phyloP scores from a whole-genome alignment of 2,329 filamentous ascomycete species.

The Colletotrichum navitas region DNA sequence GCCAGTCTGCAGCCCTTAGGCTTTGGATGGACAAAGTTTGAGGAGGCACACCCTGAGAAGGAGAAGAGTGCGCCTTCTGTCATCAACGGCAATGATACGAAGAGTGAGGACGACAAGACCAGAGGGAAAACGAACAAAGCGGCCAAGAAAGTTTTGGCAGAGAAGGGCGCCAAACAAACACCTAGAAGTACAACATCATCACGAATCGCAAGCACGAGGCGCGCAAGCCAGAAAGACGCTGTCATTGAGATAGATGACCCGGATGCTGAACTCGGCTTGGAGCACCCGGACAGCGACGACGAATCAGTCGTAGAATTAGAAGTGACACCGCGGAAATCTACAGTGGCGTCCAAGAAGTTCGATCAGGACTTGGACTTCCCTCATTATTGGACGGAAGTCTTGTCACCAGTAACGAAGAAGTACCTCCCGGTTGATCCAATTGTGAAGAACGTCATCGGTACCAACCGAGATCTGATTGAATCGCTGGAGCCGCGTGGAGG shows the following conservation, averaged over 20 bases:
- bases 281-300: slow-evolving; percentile 68
- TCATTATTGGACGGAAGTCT: slow-evolving; percentile 92
- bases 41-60: slow-evolving; percentile 76
- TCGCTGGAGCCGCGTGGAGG: slow-evolving; percentile 85
- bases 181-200: slow-evolving; percentile 23
- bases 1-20: slow-evolving; percentile 87
- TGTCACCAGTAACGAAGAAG: slow-evolving; percentile 84
- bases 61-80: slow-evolving; percentile 39
- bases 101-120: slow-evolving; percentile 36
- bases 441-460: slow-evolving; percentile 76
- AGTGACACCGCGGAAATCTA: slow-evolving; percentile 55
- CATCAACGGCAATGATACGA: slow-evolving; percentile 34
- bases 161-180: slow-evolving; percentile 21
- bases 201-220: slow-evolving; percentile 12
- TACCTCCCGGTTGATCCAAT: slow-evolving; percentile 84
- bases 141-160: slow-evolving; percentile 31
- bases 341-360: slow-evolving; percentile 62
- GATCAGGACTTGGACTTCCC: slow-evolving; percentile 86
- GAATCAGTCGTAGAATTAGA: slow-evolving; percentile 70
- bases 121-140: slow-evolving; percentile 43
- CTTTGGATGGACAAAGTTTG: slow-evolving; percentile 89
- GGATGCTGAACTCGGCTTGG: slow-evolving; percentile 43
- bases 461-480: slow-evolving; percentile 77
- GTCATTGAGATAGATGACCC: slow-evolving; percentile 27
- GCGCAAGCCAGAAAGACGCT: slow-evolving; percentile 17